phyloP scores from a whole-genome alignment of 306 rosid species.

The Myrica gale region DNA sequence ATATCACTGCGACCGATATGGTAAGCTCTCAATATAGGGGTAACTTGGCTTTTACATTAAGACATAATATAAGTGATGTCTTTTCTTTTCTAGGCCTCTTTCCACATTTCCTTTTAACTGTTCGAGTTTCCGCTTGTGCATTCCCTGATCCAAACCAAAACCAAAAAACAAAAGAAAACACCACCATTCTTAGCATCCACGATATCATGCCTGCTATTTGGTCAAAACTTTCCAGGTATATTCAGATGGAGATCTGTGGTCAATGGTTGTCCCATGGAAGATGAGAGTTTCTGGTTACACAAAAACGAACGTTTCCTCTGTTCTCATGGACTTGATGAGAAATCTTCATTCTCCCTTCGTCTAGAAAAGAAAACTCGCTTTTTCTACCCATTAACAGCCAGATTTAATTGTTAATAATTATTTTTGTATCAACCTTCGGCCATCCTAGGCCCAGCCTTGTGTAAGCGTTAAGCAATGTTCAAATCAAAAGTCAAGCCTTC shows the following conservation, averaged over 20 bases:
- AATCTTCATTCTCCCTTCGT: neutral
- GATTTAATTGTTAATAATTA: neutral
- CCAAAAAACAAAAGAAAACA: no score
- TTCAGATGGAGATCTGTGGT: neutral
- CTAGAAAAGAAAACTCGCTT: neutral
- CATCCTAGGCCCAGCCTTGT: neutral
- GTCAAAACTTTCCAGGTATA: neutral
- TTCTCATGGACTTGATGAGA: neutral
- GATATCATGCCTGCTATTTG: neutral
- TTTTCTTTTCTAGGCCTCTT: conserved; percentile 14
- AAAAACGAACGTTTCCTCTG: neutral
- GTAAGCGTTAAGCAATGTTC: neutral
- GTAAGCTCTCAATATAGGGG: conserved; percentile 38
- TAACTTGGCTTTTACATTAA: conserved; percentile 12
- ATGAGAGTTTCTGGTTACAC: conserved; percentile 5
- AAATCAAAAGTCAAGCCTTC: neutral
- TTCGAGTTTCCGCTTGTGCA: no score
- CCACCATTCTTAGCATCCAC: no score
- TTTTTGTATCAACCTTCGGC: neutral
- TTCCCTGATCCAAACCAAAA: no score
- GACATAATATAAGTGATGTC: conserved; percentile 6
- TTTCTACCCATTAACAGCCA: neutral
- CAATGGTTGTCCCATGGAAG: conserved; percentile 2
- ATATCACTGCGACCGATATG: conserved; percentile 82
- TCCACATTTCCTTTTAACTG: neutral